Percentiles rank a stretch among this genome's conserved stretches.
Conservation (phyloP, 176 grass and related monocot species). For the Oryza nivara region DNA sequence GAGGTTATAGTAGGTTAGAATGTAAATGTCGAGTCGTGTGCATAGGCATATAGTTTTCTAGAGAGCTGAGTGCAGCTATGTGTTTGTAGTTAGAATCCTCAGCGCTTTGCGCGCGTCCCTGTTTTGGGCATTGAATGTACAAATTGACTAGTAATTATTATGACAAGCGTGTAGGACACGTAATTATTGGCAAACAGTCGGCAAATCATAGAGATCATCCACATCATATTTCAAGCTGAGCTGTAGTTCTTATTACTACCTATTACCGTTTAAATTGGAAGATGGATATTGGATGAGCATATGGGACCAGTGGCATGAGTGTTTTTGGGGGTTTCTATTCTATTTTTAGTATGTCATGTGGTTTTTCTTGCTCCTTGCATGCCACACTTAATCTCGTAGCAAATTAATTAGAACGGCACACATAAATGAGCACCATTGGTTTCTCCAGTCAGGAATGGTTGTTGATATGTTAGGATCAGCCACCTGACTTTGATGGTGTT, state of each 20-base stretch:
- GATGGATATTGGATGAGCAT: background rate
- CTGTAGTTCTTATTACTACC: background rate
- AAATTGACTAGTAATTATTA: slow-evolving; percentile 8
- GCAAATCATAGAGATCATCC: background rate
- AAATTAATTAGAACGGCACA: background rate
- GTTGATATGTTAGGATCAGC: slow-evolving; percentile 19
- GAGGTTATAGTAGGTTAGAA: slow-evolving; percentile 3
- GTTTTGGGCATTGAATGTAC: slow-evolving; percentile 30
- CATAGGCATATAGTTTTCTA: slow-evolving; percentile 18
- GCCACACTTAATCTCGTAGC: background rate
- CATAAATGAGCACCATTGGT: background rate
- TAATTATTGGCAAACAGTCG: background rate
- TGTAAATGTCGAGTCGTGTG: background rate
- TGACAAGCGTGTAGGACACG: background rate
- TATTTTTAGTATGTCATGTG: slow-evolving; percentile 40
- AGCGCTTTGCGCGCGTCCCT: background rate
- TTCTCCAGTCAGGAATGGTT: slow-evolving; percentile 10
- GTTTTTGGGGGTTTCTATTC: slow-evolving; percentile 29
- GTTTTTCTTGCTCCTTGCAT: background rate
- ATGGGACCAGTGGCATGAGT: slow-evolving; percentile 3
- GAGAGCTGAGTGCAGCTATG: slow-evolving; percentile 12
- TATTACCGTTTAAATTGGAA: slow-evolving; percentile 23
- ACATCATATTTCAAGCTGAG: slow-evolving; percentile 24
- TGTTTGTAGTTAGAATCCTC: background rate
- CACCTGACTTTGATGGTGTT: slow-evolving; percentile 24